Evolutionary conservation across 805 yeast genomes (phyloP), one percentile per base, ranked within the genome.

Genomic region (Zygoascus tannicola): DNA sequence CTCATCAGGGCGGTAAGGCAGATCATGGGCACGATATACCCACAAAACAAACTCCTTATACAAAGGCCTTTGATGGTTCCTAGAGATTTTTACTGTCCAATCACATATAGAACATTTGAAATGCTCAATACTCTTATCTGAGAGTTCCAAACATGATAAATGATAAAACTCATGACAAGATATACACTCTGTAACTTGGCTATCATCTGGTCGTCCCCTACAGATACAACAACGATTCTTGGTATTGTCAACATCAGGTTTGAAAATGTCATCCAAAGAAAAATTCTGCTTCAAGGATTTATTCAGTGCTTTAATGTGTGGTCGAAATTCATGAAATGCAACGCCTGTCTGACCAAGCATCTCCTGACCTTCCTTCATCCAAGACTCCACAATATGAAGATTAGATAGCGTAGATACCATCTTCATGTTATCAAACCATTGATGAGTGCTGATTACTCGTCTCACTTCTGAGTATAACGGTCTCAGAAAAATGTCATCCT

Each of bases 101-200:
- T 74, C 75, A 57, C 85, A 79, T 20, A 76, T 52, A 1, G 80
- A 73, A 60, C 85, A 79, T 12, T 69, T 58, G 50, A 70, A 79
- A 8, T 26, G 30, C 30, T 26, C 30, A 7, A 12, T 7, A 26
- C 10, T 26, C 12, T 26, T 26, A 12, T 26, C 12, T n/a, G n/a
- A n/a, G n/a, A n/a, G n/a, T n/a, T 53, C 52, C 34, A 87, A 87
- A 68, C 97, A 87, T 60, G 70, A 82, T 1, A 92, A 94, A 58
- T 87, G 97, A 58, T 85, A 95, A 96, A 95, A 87, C 7, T 80
- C 94, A 10, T 84, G 77, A 62, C 97, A 87, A 46, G 71, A 70
- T 53, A 86, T 95, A 68, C 97, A 87, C 60, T 86, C 94, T 40
- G 88, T 79, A 23, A 94, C 85, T 56, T 81, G 78, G 0, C 95